Percentiles rank a stretch among this genome's conserved stretches.
These are phyloP conservation scores for Ballota nigra DNA, from an alignment of 257 asterid species.

Conservation along the genomic window DNA sequence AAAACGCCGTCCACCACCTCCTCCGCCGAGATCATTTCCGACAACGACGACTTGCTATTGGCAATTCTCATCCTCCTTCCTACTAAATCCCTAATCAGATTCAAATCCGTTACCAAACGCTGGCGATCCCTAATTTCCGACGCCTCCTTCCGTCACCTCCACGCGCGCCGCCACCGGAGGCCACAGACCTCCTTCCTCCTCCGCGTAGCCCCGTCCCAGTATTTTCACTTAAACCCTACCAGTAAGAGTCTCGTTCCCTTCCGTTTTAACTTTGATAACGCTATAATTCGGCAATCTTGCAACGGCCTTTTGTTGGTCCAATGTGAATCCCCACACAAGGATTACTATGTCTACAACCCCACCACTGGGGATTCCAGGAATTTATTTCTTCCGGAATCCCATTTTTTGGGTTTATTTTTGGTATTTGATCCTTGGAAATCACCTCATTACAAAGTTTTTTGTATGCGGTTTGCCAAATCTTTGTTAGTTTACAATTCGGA, in stretches of 20 bases:
- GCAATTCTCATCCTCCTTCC: too few relatives aligned
- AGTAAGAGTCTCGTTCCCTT: not conserved
- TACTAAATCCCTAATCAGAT: not conserved
- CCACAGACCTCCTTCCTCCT: conserved; percentile 6
- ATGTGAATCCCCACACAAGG: not conserved
- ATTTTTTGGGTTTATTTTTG: not conserved
- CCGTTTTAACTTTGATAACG: not conserved
- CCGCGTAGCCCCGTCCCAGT: not conserved
- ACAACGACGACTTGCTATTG: too few relatives aligned
- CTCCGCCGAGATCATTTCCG: too few relatives aligned
- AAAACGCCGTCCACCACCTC: too few relatives aligned
- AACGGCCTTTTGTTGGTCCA: too few relatives aligned
- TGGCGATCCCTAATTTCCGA: too few relatives aligned
- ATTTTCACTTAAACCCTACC: not conserved
- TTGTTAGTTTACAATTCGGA: not conserved
- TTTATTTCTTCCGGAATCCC: not conserved
- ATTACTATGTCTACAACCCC: conserved; percentile 1
- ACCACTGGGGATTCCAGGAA: not conserved
- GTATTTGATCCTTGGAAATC: not conserved
- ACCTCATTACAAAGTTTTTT: not conserved
- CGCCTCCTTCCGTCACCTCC: not conserved
- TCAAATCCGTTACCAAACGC: not conserved
- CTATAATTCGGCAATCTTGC: not conserved
- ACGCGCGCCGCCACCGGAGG: not conserved
- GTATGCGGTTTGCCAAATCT: not conserved